A percentile compares a stretch with the other conserved stretches of the same genome.
Conservation (phyloP, 2,329 filamentous ascomycete genomes). For the Trichophyton schoenleinii region DNA sequence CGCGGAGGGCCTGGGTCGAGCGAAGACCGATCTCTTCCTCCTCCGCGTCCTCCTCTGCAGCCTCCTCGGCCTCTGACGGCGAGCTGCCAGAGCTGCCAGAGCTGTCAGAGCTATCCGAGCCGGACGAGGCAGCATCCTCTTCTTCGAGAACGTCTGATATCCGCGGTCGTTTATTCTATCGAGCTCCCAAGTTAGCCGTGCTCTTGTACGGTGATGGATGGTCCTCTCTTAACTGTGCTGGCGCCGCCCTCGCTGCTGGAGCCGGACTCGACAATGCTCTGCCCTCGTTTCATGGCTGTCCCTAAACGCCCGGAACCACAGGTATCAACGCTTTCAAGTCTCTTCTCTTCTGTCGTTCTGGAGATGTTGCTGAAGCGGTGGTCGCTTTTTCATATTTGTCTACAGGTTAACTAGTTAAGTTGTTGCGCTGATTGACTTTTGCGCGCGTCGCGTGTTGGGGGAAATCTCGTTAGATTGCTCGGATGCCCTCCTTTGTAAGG, state of each 20-base stretch:
- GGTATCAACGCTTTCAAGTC: background rate
- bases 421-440: too few relatives aligned
- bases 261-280: background rate
- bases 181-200: background rate
- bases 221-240: background rate
- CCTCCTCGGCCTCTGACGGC: conserved; percentile 10
- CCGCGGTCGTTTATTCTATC: conserved; percentile 33
- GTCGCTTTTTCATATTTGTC: background rate
- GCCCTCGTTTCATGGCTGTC: background rate
- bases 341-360: background rate
- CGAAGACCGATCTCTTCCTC: conserved; percentile 41
- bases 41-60: conserved; percentile 16
- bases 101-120: too few relatives aligned
- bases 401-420: too few relatives aligned
- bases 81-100: conserved; percentile 13
- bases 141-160: conserved; percentile 19
- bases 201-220: background rate
- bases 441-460: too few relatives aligned
- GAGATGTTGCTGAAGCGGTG: background rate
- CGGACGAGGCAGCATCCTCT: conserved; percentile 17
- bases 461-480: too few relatives aligned
- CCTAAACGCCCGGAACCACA: background rate
- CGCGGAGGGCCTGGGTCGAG: conserved; percentile 51
- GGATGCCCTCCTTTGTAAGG: too few relatives aligned
- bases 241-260: background rate